Conservation (phyloP, 2,329 filamentous ascomycete genomes). For the Aspergillus carbonarius region DNA sequence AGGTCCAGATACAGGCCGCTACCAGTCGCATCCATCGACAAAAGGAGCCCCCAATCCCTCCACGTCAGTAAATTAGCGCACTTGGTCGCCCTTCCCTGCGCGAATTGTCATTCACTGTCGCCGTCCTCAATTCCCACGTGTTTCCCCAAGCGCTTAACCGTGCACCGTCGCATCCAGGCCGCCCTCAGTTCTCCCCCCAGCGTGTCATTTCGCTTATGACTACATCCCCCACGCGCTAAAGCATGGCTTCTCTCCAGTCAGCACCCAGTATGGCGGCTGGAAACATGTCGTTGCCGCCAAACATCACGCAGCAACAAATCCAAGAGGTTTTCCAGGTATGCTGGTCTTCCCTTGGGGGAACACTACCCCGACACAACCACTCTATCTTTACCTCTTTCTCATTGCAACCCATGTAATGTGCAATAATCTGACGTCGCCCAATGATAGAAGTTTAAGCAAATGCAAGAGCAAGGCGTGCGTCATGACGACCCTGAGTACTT, state of each 20-base stretch:
- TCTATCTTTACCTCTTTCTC: background rate
- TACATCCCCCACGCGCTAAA: conserved; percentile 36
- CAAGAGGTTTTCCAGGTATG: conserved; percentile 65
- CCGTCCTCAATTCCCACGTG: conserved; percentile 18
- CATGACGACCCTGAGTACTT: conserved; percentile 82
- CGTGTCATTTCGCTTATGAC: conserved; percentile 30
- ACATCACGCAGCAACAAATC: conserved; percentile 73
- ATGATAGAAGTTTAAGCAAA: conserved; percentile 78
- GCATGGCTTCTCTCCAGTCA: conserved; percentile 79
- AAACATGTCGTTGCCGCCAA: conserved; percentile 61
- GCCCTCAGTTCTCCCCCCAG: conserved; percentile 8
- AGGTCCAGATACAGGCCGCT: conserved; percentile 29
- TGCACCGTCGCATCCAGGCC: conserved; percentile 22
- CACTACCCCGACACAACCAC: background rate
- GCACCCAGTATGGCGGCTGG: conserved; percentile 67
- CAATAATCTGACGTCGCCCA: conserved; percentile 35
- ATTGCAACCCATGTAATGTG: background rate
- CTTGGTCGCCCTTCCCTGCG: conserved; percentile 21
- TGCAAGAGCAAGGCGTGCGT: conserved; percentile 82
- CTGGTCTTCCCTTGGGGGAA: conserved; percentile 9
- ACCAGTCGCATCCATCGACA: conserved; percentile 28
- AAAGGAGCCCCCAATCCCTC: conserved; percentile 19
- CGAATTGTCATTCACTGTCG: conserved; percentile 24
- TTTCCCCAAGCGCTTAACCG: conserved; percentile 20
- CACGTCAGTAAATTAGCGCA: conserved; percentile 22